phyloP scores from a whole-genome alignment of 768 basidiomycete species.

The Solioccasus polychromus region DNA sequence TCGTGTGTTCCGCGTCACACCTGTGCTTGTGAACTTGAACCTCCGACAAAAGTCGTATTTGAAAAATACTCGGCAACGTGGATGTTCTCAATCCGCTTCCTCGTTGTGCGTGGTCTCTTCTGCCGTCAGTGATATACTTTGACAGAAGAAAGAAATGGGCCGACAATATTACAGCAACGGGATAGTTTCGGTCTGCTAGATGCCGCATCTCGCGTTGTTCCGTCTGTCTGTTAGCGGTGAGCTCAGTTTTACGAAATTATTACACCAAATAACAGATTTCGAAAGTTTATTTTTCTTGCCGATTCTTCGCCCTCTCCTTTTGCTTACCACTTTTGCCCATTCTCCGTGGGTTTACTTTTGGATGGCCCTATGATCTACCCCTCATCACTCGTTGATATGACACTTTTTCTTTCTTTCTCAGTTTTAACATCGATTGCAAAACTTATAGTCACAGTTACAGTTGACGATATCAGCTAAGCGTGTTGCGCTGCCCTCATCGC shows the following conservation, averaged over 20 bases:
- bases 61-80: no score
- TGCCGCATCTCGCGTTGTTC: constrained; percentile 19
- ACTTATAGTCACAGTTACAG: constrained; percentile 10
- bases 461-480: constrained; percentile 25
- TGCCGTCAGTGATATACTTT: constrained; percentile 8
- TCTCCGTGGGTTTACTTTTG: neutral
- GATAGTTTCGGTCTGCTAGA: constrained; percentile 10
- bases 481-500: constrained; percentile 6
- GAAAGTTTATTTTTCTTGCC: constrained; percentile 10
- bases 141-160: constrained; percentile 9
- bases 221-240: constrained; percentile 19
- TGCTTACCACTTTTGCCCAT: constrained; percentile 4
- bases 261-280: constrained; percentile 25
- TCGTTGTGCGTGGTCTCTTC: no score
- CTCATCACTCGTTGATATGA: neutral
- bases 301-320: constrained; percentile 7
- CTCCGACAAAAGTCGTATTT: neutral
- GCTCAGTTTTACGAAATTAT: constrained; percentile 33
- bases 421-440: constrained; percentile 6
- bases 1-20: neutral
- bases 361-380: neutral
- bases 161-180: constrained; percentile 14
- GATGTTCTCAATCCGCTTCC: no score
- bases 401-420: neutral
- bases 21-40: constrained; percentile 2